Base-by-base conservation (phyloP, 208 protist genomes). In the Acanthamoeba castellanii region DNA sequence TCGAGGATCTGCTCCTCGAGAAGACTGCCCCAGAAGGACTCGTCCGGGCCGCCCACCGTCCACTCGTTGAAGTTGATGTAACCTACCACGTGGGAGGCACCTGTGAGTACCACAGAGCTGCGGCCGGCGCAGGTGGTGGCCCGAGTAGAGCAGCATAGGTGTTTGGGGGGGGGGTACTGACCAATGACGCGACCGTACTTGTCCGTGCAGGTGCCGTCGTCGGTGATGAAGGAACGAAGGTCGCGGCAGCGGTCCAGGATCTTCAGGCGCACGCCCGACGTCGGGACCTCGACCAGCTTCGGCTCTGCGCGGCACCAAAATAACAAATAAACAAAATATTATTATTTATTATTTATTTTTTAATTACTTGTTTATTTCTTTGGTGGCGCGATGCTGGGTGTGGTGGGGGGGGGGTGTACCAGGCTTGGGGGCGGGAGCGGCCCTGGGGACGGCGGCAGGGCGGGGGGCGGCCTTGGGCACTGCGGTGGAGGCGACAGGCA, bases 1-100 rank as follows among this genome's bases (percentile, higher is more conserved):
- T 93, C 89, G 70, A 82, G 68, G 89, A 93, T 81, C 45, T 93
- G 68, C 50, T 93, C 89, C 27, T 93, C 89, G 32, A 93, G 50
- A 5, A 93, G 52, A 37, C 70, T 59, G 89, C 89, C 89, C 89
- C 89, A 93, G 70, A 55, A 93, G 34, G 89, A 82, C 47, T 93
- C 68, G 81, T 93, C 89, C 14, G 89, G 89, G 8, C 89, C 50
- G 27, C 89, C 89, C 89, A 93, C 89, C n/a, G 37, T 74, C 45
- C 89, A 52, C 3, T 93, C 89, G 59, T 13, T 72, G 70, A 82
- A 74, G 68, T 93, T 93, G 37, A 93, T 81, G 52, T 93, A 93
- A 5, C 89, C 89, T 93, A 5, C 6, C 11, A 50, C 68, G 52
- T n/a, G 59, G 30, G 37, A 13, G n/a, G 30, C n/a, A n/a, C n/a